Percentiles rank a stretch among this genome's conserved stretches.
Evolutionary conservation across 768 basidiomycete genomes (phyloP).

Genomic region (Podaxis carcinomalis): DNA sequence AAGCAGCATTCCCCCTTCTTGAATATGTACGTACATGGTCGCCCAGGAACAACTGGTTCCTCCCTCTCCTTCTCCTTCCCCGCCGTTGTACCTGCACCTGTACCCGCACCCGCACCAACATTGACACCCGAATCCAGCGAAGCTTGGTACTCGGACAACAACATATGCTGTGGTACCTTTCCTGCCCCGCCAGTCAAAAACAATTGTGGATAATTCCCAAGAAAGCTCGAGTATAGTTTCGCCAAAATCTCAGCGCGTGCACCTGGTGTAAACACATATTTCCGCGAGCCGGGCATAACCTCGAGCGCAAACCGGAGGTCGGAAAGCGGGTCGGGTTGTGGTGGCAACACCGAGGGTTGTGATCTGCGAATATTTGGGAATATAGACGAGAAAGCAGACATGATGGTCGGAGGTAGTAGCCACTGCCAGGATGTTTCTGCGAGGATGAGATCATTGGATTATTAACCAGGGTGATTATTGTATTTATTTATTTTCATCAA

Average conservation of each 20-base stretch:
- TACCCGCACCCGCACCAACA: constrained; percentile 13
- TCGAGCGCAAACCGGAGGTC: constrained; percentile 75
- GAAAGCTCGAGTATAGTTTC: constrained; percentile 78
- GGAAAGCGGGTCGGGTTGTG: constrained; percentile 32
- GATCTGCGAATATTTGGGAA: constrained; percentile 12
- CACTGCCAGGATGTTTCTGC: too few species aligned
- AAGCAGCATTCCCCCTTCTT: constrained; percentile 91
- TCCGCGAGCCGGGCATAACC: constrained; percentile 75
- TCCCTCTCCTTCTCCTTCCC: constrained; percentile 59
- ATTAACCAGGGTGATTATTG: too few species aligned
- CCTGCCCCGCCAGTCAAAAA: constrained; percentile 67
- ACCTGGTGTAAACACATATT: constrained; percentile 70
- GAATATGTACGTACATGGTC: constrained; percentile 82
- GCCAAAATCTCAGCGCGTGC: constrained; percentile 76
- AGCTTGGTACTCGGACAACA: constrained; percentile 69
- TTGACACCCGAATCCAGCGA: constrained; percentile 32
- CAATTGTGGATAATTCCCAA: constrained; percentile 68
- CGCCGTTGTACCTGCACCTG: too few species aligned
- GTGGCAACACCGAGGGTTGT: constrained; percentile 2
- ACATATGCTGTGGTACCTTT: constrained; percentile 56
- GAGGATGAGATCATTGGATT: too few species aligned
- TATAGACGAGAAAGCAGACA: constrained; percentile 9
- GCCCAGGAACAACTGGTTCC: constrained; percentile 58
- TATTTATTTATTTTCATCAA: too few species aligned
- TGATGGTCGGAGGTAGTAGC: not conserved